Base-by-base conservation (phyloP, 2,329 filamentous ascomycete species). In the Penicillium sumatraense region DNA sequence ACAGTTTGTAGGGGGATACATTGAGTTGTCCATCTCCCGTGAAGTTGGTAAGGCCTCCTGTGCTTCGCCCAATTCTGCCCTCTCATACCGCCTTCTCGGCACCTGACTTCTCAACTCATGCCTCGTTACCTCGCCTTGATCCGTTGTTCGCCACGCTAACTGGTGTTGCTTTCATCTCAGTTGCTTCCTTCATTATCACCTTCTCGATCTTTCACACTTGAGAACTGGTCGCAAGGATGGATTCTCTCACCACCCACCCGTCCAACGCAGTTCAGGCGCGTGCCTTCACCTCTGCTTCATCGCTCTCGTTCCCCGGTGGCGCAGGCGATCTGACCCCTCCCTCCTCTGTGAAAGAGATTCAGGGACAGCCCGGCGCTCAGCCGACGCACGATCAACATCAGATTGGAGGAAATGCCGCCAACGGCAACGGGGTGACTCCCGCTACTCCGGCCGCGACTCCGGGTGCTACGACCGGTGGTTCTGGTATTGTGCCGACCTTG, bases 1-100 rank as follows among this genome's bases (percentile, higher is more conserved):
- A 56, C 54, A 27, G 56, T 54, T 53, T 58, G 64, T 71, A 68
- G 91, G 91, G 63, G 90, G 92, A 96, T 89, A 92, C 92, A 96
- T 96, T 96, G 78, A 88, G 76, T 96, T 96, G 92, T 96, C 91
- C 81, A 90, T 96, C 92, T 96, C 91, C 89, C 85, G 21, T 31
- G 40, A 44, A 83, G 75, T 84, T 75, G 83, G 80, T 82, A 82
- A 75, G 78, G 58, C 59, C 57, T 42, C 8, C 18, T 18, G 18
- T n/a, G 20, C 41, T 8, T 27, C 21, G 18, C 56, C 49, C 58
- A 66, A 46, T 58, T 57, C 48, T 56, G 44, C 44, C 52, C 23
- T 45, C 44, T 31, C 41, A 31, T 54, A 56, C 62, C 57, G 53
- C 53, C 57, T 61, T 31, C 13, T 31, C 36, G 40, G 27, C 23